Conservation (phyloP, 495 filamentous ascomycete genomes). For the Cercophora sp. region DNA sequence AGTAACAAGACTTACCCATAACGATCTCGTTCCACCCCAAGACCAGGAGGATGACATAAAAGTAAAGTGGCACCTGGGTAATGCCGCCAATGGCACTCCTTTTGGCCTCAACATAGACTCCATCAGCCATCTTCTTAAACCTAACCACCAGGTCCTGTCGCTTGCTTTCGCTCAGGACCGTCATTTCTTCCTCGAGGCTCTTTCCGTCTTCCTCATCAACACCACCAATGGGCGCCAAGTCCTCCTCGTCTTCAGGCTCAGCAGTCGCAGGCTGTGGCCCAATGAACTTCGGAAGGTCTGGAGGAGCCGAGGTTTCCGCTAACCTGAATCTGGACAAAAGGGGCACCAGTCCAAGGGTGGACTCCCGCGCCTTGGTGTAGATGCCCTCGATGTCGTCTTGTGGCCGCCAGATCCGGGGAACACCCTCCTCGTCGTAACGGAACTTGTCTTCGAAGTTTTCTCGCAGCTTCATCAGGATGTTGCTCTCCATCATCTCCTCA, state of each 20-base stretch:
- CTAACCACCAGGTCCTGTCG: constrained; percentile 83
- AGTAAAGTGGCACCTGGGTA: constrained; percentile 89
- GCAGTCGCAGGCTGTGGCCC: constrained; percentile 72
- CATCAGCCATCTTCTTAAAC: constrained; percentile 97
- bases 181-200: constrained; percentile 92
- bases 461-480: constrained; percentile 87
- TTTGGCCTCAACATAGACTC: constrained; percentile 96
- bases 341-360: constrained; percentile 83
- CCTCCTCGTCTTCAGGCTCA: constrained; percentile 82
- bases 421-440: constrained; percentile 91
- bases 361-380: constrained; percentile 86
- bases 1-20: constrained; percentile 60
- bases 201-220: constrained; percentile 91
- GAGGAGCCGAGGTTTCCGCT: constrained; percentile 62
- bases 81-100: constrained; percentile 92
- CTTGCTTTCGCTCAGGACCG: constrained; percentile 83
- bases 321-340: constrained; percentile 82
- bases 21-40: constrained; percentile 97
- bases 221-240: constrained; percentile 78
- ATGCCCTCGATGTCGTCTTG: constrained; percentile 95
- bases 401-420: constrained; percentile 94
- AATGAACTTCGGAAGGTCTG: constrained; percentile 76
- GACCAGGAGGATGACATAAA: constrained; percentile 82
- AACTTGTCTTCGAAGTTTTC: constrained; percentile 99
- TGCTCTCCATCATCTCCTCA: constrained; percentile 97